phyloP scores from a whole-genome alignment of 2,329 filamentous ascomycete genomes.

The Zymoseptoria tritici region DNA sequence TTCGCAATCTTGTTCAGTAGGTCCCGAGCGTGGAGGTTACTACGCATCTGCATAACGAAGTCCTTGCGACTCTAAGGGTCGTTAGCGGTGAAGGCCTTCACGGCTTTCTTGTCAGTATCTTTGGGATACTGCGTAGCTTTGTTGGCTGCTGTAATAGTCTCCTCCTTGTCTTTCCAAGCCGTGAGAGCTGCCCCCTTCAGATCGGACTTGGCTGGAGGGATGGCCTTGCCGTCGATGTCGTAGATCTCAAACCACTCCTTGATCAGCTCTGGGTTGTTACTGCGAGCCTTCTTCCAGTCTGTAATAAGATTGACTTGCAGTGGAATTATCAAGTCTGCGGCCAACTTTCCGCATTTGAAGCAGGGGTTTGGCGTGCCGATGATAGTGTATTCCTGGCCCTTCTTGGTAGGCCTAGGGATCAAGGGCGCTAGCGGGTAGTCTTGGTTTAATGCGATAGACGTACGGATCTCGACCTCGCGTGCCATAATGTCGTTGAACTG shows the following conservation, averaged over 20 bases:
- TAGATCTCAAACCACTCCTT: neutral
- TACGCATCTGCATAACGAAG: neutral
- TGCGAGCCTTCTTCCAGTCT: neutral
- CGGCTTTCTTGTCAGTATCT: too few species aligned
- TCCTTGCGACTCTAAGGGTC: neutral
- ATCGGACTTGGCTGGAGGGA: neutral
- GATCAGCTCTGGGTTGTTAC: neutral
- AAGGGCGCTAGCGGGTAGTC: neutral
- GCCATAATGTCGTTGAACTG: neutral
- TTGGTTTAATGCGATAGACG: neutral
- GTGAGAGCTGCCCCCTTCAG: neutral
- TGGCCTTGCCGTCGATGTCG: neutral
- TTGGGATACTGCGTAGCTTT: too few species aligned
- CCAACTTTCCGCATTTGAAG: neutral
- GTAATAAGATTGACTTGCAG: too few species aligned
- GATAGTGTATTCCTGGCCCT: neutral
- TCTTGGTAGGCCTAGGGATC: neutral
- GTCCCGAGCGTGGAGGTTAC: neutral
- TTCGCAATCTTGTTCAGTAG: neutral
- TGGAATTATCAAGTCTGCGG: too few species aligned
- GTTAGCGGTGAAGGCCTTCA: neutral
- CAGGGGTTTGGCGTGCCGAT: neutral
- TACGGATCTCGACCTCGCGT: neutral
- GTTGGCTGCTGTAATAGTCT: neutral
- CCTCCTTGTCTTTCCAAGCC: neutral